These are phyloP conservation scores for Candida railenensis DNA, from an alignment of 805 yeast genomes.

Conservation along the genomic window DNA sequence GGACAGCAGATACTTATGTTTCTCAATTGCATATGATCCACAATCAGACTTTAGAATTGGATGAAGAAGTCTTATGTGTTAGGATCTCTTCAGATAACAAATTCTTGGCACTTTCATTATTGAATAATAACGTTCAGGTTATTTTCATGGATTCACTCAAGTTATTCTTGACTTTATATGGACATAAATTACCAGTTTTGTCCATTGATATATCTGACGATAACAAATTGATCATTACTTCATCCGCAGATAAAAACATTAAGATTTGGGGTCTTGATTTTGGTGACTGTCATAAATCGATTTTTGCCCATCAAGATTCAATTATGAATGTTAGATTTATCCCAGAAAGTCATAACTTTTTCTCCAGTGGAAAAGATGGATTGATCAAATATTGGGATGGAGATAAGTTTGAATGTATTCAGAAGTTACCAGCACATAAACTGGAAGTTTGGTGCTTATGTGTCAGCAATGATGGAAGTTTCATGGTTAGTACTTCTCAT, in stretches of 20 bases:
- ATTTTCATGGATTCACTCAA: slow-evolving; percentile 85
- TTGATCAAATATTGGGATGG: slow-evolving; percentile 97
- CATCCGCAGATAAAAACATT: slow-evolving; percentile 96
- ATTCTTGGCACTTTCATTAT: slow-evolving; percentile 75
- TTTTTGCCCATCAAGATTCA: slow-evolving; percentile 96
- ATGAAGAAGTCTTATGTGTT: slow-evolving; percentile 81
- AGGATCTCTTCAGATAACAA: slow-evolving; percentile 77
- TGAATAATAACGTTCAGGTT: slow-evolving; percentile 95
- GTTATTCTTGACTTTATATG: slow-evolving; percentile 85
- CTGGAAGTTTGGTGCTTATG: slow-evolving; percentile 92
- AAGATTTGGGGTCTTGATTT: slow-evolving; percentile 98
- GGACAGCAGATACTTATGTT: slow-evolving; percentile 50
- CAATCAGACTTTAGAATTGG: slow-evolving; percentile 77
- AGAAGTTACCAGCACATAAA: slow-evolving; percentile 78
- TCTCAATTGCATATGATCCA: slow-evolving; percentile 64
- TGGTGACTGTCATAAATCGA: slow-evolving; percentile 97
- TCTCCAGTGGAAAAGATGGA: slow-evolving; percentile 88
- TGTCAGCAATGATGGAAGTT: slow-evolving; percentile 68
- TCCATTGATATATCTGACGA: slow-evolving; percentile 90
- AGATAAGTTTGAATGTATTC: slow-evolving; percentile 91
- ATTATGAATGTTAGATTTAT: slow-evolving; percentile 85
- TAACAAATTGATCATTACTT: slow-evolving; percentile 82
- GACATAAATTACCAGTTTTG: slow-evolving; percentile 93
- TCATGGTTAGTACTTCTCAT: slow-evolving; percentile 81
- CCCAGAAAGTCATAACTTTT: slow-evolving; percentile 84